These are phyloP conservation scores for Ochetophila trinervis DNA, from an alignment of 306 rosid species.

Conservation along the genomic window DNA sequence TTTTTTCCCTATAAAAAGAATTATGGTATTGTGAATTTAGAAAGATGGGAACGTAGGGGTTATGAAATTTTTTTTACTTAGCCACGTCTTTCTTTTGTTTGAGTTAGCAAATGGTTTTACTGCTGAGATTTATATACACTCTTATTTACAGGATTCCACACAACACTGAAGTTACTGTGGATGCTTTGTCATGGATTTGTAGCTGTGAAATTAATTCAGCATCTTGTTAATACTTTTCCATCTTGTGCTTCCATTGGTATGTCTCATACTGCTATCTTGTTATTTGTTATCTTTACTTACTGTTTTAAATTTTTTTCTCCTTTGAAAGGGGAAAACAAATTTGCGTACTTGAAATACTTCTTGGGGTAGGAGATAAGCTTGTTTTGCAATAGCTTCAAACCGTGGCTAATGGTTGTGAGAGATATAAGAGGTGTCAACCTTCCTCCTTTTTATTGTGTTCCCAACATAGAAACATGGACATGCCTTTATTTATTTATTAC, in stretches of 20 bases:
- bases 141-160: conserved; percentile 42
- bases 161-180: conserved; percentile 62
- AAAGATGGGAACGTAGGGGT: neutral
- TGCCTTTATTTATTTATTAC: neutral
- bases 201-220: conserved; percentile 67
- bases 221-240: conserved; percentile 73
- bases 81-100: conserved; percentile 4
- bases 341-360: neutral
- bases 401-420: neutral
- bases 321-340: neutral
- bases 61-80: neutral
- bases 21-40: no score
- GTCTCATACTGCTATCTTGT: conserved; percentile 13
- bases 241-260: conserved; percentile 90
- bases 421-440: neutral
- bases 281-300: neutral
- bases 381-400: neutral
- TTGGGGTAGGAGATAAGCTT: neutral
- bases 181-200: conserved; percentile 76
- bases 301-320: conserved; percentile 2
- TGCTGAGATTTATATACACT: conserved; percentile 11
- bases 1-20: no score
- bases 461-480: neutral
- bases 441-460: neutral
- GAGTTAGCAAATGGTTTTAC: neutral